These are phyloP conservation scores for Aegilops sharonensis DNA, from an alignment of 176 grass and related monocot species.

Conservation along the genomic window DNA sequence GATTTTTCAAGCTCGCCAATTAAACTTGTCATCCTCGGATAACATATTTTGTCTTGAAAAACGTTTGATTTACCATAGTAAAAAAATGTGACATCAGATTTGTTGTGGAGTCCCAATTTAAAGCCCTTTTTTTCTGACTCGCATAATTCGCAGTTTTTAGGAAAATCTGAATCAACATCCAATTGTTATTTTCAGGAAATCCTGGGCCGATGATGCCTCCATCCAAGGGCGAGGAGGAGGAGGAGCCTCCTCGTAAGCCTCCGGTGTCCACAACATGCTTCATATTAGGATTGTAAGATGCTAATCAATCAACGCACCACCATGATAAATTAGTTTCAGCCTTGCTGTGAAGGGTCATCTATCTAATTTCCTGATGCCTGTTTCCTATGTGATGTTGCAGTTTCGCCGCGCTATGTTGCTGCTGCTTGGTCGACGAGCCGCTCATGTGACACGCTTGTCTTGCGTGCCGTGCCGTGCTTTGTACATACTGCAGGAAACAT, in stretches of 20 bases:
- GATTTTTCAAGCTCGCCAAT: too few relatives aligned
- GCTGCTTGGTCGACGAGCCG: conserved; percentile 41
- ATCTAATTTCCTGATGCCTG: not conserved
- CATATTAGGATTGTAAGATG: conserved; percentile 44
- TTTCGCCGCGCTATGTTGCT: conserved; percentile 38
- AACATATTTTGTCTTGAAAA: too few relatives aligned
- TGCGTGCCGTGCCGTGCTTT: not conserved
- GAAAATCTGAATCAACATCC: not conserved
- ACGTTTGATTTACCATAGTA: too few relatives aligned
- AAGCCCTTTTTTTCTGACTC: not conserved
- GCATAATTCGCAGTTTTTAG: not conserved
- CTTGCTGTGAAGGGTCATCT: not conserved
- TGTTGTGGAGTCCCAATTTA: too few relatives aligned
- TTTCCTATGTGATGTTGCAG: conserved; percentile 28
- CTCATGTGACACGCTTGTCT: conserved; percentile 37
- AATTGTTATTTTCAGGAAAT: not conserved
- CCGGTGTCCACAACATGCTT: conserved; percentile 6
- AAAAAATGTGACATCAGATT: too few relatives aligned
- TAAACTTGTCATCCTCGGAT: too few relatives aligned
- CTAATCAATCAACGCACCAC: not conserved
- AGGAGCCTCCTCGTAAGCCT: not conserved
- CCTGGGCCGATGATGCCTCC: conserved; percentile 32
- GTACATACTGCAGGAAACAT: not conserved
- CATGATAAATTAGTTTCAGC: not conserved
- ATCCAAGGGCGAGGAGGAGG: not conserved